Conservation (phyloP, 306 rosid species). For the Fragaria iinumae region DNA sequence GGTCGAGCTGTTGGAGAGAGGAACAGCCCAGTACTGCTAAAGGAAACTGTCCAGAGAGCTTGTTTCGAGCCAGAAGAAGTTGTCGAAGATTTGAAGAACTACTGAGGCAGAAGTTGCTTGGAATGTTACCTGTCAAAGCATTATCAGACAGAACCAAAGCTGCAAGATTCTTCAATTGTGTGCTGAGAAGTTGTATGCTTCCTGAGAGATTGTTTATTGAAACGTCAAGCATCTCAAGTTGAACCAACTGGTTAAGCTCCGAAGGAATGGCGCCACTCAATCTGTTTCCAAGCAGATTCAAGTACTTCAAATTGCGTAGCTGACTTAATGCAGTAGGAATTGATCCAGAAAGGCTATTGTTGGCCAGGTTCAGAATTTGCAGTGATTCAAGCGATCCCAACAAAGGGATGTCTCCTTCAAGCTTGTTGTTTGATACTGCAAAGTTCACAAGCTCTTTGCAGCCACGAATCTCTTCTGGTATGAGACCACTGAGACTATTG, state of each 20-base stretch:
- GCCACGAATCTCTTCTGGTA: conserved; percentile 68
- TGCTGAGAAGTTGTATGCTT: conserved; percentile 43
- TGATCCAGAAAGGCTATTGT: conserved; percentile 74
- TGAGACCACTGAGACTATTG: conserved; percentile 59
- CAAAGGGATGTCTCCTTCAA: conserved; percentile 64
- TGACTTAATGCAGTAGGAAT: conserved; percentile 58
- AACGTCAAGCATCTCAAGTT: conserved; percentile 69
- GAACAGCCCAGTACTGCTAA: conserved; percentile 59
- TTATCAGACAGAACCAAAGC: conserved; percentile 70
- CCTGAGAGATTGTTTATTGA: conserved; percentile 81
- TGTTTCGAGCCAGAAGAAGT: conserved; percentile 67
- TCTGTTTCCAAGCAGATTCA: conserved; percentile 77
- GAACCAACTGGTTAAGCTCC: conserved; percentile 59
- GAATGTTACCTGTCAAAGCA: conserved; percentile 66
- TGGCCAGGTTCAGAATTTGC: conserved; percentile 69
- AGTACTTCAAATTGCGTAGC: conserved; percentile 63
- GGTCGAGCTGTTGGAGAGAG: conserved; percentile 79
- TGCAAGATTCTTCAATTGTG: conserved; percentile 45
- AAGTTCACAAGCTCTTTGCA: conserved; percentile 65
- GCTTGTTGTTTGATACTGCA: conserved; percentile 75
- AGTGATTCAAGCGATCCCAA: conserved; percentile 58
- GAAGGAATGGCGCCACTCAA: conserved; percentile 67
- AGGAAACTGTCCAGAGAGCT: conserved; percentile 71
- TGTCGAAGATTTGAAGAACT: conserved; percentile 59
- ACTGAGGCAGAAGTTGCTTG: conserved; percentile 61